Evolutionary conservation across 2,329 filamentous ascomycete genomes (phyloP).

Genomic region (Colletotrichum phormii): DNA sequence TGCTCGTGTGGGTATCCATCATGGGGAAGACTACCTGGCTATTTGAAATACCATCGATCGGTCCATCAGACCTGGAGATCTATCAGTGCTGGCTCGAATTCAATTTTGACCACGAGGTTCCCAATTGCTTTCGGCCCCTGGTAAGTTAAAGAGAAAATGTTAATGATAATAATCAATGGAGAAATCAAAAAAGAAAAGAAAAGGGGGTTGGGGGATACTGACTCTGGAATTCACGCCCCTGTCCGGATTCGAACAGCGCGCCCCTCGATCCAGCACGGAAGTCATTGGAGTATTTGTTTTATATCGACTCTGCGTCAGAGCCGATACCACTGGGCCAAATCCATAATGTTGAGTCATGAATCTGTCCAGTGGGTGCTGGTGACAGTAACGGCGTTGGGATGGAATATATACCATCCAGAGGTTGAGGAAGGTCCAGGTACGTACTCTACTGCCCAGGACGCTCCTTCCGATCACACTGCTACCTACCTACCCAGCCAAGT

Average conservation of each 20-base stretch:
- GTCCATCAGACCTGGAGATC: too few relatives aligned
- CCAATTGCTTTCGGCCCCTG: too few relatives aligned
- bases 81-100: too few relatives aligned
- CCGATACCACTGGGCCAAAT: not conserved
- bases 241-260: not conserved
- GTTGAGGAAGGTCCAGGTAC: not conserved
- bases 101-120: too few relatives aligned
- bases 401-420: too few relatives aligned
- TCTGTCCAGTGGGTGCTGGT: not conserved
- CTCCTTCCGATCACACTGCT: not conserved
- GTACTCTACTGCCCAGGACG: not conserved
- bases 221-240: not conserved
- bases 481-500: not conserved
- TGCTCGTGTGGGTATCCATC: too few relatives aligned
- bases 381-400: not conserved
- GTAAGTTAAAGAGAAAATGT: too few relatives aligned
- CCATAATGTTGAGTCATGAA: too few relatives aligned
- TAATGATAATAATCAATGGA: too few relatives aligned
- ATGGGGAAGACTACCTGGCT: too few relatives aligned
- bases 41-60: too few relatives aligned
- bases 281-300: not conserved
- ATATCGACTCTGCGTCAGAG: not conserved
- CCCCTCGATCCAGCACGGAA: not conserved
- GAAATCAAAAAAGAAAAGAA: too few relatives aligned
- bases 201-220: not conserved